Evolutionary conservation across 2,329 filamentous ascomycete genomes (phyloP), one percentile per base, ranked within the genome.

Genomic region (Neonectria ditissima): DNA sequence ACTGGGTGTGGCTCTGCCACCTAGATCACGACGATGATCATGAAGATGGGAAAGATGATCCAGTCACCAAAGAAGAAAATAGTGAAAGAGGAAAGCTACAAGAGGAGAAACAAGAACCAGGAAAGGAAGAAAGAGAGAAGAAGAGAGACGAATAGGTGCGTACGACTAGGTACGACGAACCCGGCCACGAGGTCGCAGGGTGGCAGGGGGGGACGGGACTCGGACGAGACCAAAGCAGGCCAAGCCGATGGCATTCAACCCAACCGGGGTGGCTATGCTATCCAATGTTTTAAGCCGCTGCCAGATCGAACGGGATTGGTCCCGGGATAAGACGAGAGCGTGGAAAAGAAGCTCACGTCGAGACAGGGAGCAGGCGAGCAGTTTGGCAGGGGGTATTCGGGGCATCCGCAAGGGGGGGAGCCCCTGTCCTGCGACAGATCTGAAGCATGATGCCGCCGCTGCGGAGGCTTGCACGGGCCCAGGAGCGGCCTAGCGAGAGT

Each of bases 351-450:
- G 66, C 53, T 66, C 64, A 62, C 59, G 62, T 59, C 52, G 57
- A 65, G 60, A 55, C 65, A 54, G 61, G 65, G 63, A 56, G 57
- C 66, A 52, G 62, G 53, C 26, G 28, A 59, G 62, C 54, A 37
- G 34, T 37, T 37, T 41, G 59, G 64, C 55, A 65, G 55, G 57
- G 65, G 62, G 47, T 48, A 59, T 52, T 66, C 68, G 57, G 67
- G 68, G 52, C 64, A 73, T 65, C 63, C 65, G 68, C 64, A 67
- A 67, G 63, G 67, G 69, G 69, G 65, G 62, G 59, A 65, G 70
- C 74, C 80, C 80, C 75, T 79, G 77, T 79, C 72, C 77, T 83
- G 81, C 76, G 79, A 84, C 82, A 82, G 73, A 78, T 78, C 75
- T 83, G 82, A 84, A 73, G 82, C 82, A 83, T 70, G 63, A 73